Percentiles rank a stretch among this genome's conserved stretches.
phyloP scores from a whole-genome alignment of 2,329 filamentous ascomycete genomes.

The Colletotrichum sp. region DNA sequence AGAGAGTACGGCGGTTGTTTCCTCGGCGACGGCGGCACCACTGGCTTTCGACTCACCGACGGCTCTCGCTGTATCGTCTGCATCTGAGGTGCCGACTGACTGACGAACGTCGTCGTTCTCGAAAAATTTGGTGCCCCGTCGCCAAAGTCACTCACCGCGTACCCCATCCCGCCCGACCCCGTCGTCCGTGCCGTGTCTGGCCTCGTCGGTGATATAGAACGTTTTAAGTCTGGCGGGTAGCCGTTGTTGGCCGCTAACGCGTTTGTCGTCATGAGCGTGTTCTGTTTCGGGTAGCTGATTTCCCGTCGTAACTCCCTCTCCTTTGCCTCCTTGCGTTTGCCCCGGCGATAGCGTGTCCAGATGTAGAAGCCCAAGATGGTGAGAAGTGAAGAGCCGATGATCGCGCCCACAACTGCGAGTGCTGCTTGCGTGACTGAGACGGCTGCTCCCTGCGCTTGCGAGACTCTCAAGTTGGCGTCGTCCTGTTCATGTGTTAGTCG shows the following conservation, averaged over 20 bases:
- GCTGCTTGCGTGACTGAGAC: conserved; percentile 46
- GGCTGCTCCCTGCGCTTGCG: conserved; percentile 39
- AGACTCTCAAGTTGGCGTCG: conserved; percentile 33
- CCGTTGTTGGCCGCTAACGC: conserved; percentile 14
- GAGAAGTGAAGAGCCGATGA: conserved; percentile 45
- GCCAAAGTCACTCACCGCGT: conserved; percentile 1
- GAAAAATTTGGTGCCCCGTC: conserved; percentile 13
- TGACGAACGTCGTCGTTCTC: background rate
- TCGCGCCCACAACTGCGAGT: conserved; percentile 44
- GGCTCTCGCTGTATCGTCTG: background rate
- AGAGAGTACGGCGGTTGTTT: conserved; percentile 1
- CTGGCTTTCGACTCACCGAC: background rate
- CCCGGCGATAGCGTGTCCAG: conserved; percentile 32
- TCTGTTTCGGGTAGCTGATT: conserved; percentile 27
- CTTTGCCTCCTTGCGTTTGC: conserved; percentile 22
- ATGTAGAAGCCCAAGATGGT: conserved; percentile 41
- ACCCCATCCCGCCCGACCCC: background rate
- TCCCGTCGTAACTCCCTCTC: background rate
- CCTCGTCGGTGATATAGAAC: background rate
- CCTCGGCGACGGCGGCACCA: conserved; percentile 5
- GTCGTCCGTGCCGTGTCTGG: conserved; percentile 20
- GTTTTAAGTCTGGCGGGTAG: conserved; percentile 29
- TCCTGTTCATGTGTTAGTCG: background rate
- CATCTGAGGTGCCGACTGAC: background rate
- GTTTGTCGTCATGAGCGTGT: conserved; percentile 19